Evolutionary conservation across 208 protist species (phyloP).

Genomic region (Vickermania ingenoplastis): DNA sequence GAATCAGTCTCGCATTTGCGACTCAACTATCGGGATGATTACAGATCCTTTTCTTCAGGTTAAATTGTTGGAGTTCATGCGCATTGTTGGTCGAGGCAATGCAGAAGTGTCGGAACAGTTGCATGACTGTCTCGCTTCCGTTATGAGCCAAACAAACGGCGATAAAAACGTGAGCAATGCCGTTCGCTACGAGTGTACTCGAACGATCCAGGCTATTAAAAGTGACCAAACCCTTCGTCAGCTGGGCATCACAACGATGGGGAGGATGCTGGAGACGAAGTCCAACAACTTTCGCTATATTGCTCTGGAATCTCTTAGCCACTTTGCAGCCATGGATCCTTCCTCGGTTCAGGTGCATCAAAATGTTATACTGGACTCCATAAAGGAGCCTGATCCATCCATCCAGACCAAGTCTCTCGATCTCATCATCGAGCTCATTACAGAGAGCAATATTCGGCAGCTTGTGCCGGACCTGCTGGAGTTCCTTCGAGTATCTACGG

Average conservation of each 20-base stretch:
- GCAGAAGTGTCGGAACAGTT: conserved; percentile 90
- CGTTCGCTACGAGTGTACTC: conserved; percentile 97
- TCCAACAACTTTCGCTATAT: conserved; percentile 99
- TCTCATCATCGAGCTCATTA: conserved; percentile 96
- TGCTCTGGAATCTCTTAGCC: conserved; percentile 90
- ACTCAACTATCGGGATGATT: conserved; percentile 94
- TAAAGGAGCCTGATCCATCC: conserved; percentile 94
- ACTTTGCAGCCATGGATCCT: conserved; percentile 83
- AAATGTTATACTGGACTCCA: conserved; percentile 94
- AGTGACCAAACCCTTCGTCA: conserved; percentile 75
- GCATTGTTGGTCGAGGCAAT: conserved; percentile 91
- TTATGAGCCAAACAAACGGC: conserved; percentile 97
- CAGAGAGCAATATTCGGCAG: conserved; percentile 86
- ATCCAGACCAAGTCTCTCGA: conserved; percentile 95
- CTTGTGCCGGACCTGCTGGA: conserved; percentile 92
- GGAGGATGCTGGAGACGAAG: conserved; percentile 93
- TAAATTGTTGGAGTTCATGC: conserved; percentile 92
- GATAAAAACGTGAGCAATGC: conserved; percentile 95
- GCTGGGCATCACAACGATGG: conserved; percentile 98
- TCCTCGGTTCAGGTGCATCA: conserved; percentile 90
- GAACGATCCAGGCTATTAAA: conserved; percentile 97
- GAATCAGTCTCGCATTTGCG: conserved; percentile 87
- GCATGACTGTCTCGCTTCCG: conserved; percentile 97
- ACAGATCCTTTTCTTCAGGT: conserved; percentile 98
- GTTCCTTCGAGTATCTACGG: conserved; percentile 89